Percentiles rank a stretch among this genome's conserved stretches.
Evolutionary conservation across 371 early-diverging fungal genomes (phyloP).

Genomic region (Apophysomyces variabilis): DNA sequence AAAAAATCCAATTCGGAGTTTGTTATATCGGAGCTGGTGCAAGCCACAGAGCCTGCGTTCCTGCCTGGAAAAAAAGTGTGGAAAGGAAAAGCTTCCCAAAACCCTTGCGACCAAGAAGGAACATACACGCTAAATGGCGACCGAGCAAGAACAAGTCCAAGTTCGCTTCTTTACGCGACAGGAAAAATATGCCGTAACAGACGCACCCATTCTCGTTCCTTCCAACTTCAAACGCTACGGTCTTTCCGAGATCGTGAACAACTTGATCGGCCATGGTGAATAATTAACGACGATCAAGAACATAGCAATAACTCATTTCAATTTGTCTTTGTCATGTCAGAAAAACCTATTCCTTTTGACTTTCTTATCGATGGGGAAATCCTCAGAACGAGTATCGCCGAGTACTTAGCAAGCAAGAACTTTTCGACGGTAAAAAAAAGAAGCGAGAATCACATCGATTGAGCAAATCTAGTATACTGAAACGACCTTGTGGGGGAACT

Average conservation of each 20-base stretch:
- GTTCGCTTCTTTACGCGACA: constrained; percentile 85
- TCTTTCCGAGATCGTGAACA: constrained; percentile 92
- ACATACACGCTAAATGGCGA: constrained; percentile 22
- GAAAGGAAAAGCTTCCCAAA: no score
- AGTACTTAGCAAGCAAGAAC: constrained; percentile 69
- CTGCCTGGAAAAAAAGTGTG: no score
- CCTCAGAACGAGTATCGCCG: constrained; percentile 74
- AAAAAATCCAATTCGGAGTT: no score
- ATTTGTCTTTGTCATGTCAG: constrained; percentile 39
- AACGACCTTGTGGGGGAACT: no score
- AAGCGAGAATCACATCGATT: background rate
- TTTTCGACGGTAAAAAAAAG: constrained; percentile 73
- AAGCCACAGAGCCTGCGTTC: no score
- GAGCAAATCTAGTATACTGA: no score
- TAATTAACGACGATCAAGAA: constrained; percentile 1
- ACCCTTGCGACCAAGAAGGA: no score
- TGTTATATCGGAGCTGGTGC: no score
- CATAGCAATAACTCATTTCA: background rate
- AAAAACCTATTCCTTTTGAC: constrained; percentile 86
- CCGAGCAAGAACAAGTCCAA: constrained; percentile 75
- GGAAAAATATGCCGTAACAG: constrained; percentile 74
- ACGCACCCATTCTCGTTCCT: constrained; percentile 87
- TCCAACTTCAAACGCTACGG: constrained; percentile 82
- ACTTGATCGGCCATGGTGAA: constrained; percentile 65
- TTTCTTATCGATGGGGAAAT: constrained; percentile 91